Percentiles rank a stretch among this genome's conserved stretches.
phyloP scores from a whole-genome alignment of 2,329 filamentous ascomycete species.

The Talaromyces pinophilus region DNA sequence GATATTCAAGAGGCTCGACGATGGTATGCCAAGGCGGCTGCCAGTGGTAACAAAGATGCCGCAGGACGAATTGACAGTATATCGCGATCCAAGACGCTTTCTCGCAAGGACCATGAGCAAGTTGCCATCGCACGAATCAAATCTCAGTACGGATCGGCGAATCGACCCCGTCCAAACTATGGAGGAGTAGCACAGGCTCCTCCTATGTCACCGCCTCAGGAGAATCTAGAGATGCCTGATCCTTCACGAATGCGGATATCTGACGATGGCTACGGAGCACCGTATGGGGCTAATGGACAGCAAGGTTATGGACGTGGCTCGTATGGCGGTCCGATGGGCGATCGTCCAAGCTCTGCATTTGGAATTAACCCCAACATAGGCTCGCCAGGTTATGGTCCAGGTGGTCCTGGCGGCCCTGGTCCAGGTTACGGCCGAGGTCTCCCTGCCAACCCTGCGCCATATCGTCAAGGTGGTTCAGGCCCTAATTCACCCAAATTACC shows the following conservation, averaged over 20 bases:
- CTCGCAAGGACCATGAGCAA: constrained; percentile 88
- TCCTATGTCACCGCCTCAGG: constrained; percentile 45
- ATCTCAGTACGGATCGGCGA: constrained; percentile 70
- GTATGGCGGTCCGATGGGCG: constrained; percentile 38
- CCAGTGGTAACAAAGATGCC: constrained; percentile 90
- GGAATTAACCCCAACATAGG: constrained; percentile 52
- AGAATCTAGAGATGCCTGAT: constrained; percentile 52
- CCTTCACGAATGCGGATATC: constrained; percentile 47
- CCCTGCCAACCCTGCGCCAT: constrained; percentile 23
- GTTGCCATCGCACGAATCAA: constrained; percentile 87
- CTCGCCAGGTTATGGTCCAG: constrained; percentile 37
- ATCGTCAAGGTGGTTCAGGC: constrained; percentile 38
- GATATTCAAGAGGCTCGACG: constrained; percentile 77
- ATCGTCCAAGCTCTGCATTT: constrained; percentile 50
- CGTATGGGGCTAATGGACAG: constrained; percentile 44
- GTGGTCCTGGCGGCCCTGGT: constrained; percentile 29
- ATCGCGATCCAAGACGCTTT: constrained; percentile 77
- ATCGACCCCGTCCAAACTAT: constrained; percentile 29
- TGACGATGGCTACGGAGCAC: constrained; percentile 33
- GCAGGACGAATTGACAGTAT: constrained; percentile 79
- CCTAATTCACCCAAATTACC: constrained; percentile 35
- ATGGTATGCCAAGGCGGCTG: constrained; percentile 89
- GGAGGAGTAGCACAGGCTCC: constrained; percentile 18
- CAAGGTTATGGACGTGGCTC: constrained; percentile 35
- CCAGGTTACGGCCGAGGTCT: constrained; percentile 21